Evolutionary conservation across 2,329 filamentous ascomycete genomes (phyloP), one percentile per base, ranked within the genome.

Genomic region (Penicillium sp.): DNA sequence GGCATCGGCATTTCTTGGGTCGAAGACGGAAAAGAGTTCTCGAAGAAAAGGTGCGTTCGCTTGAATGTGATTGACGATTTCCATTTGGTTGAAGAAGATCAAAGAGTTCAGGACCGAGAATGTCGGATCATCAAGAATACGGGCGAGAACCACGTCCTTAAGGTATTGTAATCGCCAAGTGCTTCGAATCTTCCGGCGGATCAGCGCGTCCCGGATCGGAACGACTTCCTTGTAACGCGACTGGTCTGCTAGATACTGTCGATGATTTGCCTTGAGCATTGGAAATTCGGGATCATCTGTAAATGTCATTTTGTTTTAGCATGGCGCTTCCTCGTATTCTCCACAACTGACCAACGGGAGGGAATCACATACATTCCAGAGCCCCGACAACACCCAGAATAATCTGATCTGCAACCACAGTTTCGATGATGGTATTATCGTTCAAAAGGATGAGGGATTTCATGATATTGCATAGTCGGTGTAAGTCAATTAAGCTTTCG

Each of bases 1-100:
- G 48, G 83, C 78, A 46, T 90, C 86, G 48, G 74, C 71, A 55
- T 86, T 84, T 21, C 86, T 79, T 0, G 85, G 78, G 18, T 82
- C 84, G 68, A 97, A 97, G 58, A 97, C 91, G 50, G 84, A 83
- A 71, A 97, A 99, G 3, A 97, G 82, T 58, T 97, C 91, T 62
- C 86, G 87, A 24, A 97, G 78, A 67, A 96, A 97, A 1, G 77
- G 76, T 1, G 79, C 79, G 66, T 96, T 96, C 23, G 81, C 82
- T 73, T 97, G 92, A n/a, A 99, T 81, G 74, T 97, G 91, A 68
- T 93, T 90, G 46, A 99, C 89, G 69, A 99, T 97, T 69, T 97
- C 94, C 65, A 97, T 92, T 77, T 99, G 94, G 77, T 97, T 94
- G 81, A 96, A 99, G 79, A 97, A 99, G 63, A 99, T 99, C 65